Evolutionary conservation across 2,329 filamentous ascomycete genomes (phyloP), one percentile per base, ranked within the genome.

Genomic region (Didymella exigua): DNA sequence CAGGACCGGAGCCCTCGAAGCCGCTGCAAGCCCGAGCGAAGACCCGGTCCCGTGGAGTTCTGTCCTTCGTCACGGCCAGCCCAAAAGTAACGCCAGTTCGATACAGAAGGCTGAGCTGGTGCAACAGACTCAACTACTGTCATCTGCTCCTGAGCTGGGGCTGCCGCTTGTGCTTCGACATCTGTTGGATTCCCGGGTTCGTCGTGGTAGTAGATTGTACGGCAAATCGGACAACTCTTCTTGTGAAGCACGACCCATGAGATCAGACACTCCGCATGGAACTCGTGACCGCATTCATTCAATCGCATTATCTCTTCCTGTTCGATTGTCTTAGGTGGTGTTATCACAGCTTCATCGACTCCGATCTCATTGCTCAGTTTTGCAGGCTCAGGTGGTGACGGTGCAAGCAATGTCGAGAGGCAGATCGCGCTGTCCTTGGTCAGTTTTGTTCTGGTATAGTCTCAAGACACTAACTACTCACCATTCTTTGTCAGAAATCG

Each of bases 161-260:
- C 21, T 37, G 31, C 19, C 8, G 13, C 21, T 13, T 49, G 49
- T 10, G 58, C 64, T 31, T 67, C 63, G 11, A 58, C 36, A 18
- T 66, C 62, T 23, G 53, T 47, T 27, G 47, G 27, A n/a, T 61
- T 55, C 41, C 66, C 59, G 1, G 56, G 58, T 44, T 67, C 65
- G 21, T 64, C 59, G 41, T 47, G 58, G 38, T 62, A 68, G 45
- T 67, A 73, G 29, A 63, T 49, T 1, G 69, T 66, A 8, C 69
- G 63, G 47, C 69, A 73, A 3, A 72, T 67, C 1, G 70, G 70
- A 52, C 69, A 73, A 19, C 60, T 70, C 18, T 58, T 68, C 27
- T 70, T 71, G n/a, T 65, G 63, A 5, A 70, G 38, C 4, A 68
- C 56, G 7, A 66, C 67, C 69, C 69, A 73, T 0, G 68, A 71